Evolutionary conservation across 108 stramenopile genomes (phyloP).

Genomic region (Nitzschia inconspicua): DNA sequence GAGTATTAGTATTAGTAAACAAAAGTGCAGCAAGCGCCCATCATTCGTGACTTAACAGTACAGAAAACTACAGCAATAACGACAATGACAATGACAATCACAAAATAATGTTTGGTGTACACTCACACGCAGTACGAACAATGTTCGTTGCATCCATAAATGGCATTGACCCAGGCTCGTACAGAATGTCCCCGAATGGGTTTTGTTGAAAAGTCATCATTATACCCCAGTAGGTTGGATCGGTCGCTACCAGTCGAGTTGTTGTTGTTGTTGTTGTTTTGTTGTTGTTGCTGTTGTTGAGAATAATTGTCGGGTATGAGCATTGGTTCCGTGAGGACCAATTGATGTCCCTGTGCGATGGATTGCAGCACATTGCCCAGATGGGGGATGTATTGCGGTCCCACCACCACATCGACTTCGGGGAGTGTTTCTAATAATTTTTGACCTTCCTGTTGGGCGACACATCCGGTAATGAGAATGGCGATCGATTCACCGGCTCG

Average conservation of each 20-base stretch:
- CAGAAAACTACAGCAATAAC: neutral
- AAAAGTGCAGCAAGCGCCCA: neutral
- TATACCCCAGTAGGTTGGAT: neutral
- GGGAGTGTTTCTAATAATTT: slow-evolving; percentile 76
- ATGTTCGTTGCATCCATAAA: slow-evolving; percentile 82
- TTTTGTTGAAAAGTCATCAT: slow-evolving; percentile 50
- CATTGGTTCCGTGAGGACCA: slow-evolving; percentile 72
- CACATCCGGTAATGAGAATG: slow-evolving; percentile 93
- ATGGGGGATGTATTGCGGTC: slow-evolving; percentile 79
- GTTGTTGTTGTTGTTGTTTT: neutral
- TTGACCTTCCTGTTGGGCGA: slow-evolving; percentile 96
- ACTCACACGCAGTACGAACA: slow-evolving; percentile 89
- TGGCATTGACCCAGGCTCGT: slow-evolving; percentile 89
- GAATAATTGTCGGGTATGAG: slow-evolving; percentile 20
- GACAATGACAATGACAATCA: neutral
- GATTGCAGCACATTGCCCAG: slow-evolving; percentile 53
- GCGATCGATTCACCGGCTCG: slow-evolving; percentile 60
- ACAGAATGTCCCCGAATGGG: slow-evolving; percentile 57
- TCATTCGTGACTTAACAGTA: too few relatives aligned
- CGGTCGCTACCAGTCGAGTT: neutral
- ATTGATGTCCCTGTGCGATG: slow-evolving; percentile 58
- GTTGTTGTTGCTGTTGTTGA: neutral
- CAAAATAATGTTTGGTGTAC: neutral
- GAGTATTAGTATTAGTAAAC: neutral
- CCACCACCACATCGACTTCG: slow-evolving; percentile 91